Base-by-base conservation (phyloP, 2,329 filamentous ascomycete genomes). In the Chrysosporium keratinophilum region DNA sequence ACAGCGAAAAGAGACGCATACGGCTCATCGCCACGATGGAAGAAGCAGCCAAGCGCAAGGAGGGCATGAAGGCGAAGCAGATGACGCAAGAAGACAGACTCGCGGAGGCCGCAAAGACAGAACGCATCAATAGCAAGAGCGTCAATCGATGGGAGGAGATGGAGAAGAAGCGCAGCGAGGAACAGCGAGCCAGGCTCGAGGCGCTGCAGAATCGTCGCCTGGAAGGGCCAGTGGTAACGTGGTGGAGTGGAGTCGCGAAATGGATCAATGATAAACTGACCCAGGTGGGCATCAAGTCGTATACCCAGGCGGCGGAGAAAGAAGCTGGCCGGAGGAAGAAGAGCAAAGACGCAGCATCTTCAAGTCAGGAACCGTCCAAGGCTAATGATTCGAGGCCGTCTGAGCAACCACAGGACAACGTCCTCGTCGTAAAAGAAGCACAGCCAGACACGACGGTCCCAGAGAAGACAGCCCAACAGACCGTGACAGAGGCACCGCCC, bases 121-220 rank as follows among this genome's bases (percentile, higher is more conserved):
- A 97, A 70, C 85, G 85, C 69, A 78, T 84, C 62, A 96, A 98
- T 69, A 80, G 85, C 61, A 94, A 88, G 76, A 97, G 85, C 69
- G 73, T 95, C 64, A 96, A 91, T 65, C 79, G 88, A 54, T 97
- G 91, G 90, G 90, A 97, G 68, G 85, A 88, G 68, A 87, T 88
- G 5, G 93, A 98, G 71, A 89, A 88, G 70, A 83, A 85, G 66
- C 82, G 91, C 55, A 86, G 90, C 60, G 88, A 91, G 62, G 87
- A 95, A 64, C 80, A 91, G 57, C 80, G 82, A 59, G 85, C 83
- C 40, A 91, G 86, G 70, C 76, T 97, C 46, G 89, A 91, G 39
- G 93, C 91, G 12, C 75, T 97, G 61, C 87, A 95, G 63, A 88
- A 89, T 66, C 82, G 90, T 47, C 88, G 86, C 49, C 78, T 97